Conservation (phyloP, 2,329 filamentous ascomycete genomes). For the Fusarium graminum region DNA sequence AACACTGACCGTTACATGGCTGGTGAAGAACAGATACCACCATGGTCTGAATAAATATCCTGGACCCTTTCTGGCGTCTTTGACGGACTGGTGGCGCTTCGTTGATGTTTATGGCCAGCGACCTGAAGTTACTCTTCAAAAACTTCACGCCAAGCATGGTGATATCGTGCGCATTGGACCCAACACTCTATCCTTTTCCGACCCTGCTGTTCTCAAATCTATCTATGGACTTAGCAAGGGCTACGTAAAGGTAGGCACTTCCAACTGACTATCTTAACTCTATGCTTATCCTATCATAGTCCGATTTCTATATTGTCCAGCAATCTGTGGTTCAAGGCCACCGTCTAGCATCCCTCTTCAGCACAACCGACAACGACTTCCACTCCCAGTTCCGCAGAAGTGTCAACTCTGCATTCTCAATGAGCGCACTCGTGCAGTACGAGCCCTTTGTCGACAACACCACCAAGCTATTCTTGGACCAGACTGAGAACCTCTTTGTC, state of each 20-base stretch:
- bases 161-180: conserved; percentile 81
- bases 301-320: conserved; percentile 84
- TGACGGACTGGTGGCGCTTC: conserved; percentile 78
- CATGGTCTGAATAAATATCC: conserved; percentile 77
- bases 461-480: conserved; percentile 75
- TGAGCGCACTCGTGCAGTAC: conserved; percentile 81
- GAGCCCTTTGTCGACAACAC: conserved; percentile 85
- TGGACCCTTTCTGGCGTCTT: conserved; percentile 75
- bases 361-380: conserved; percentile 79
- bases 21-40: conserved; percentile 54
- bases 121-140: conserved; percentile 75
- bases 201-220: conserved; percentile 77
- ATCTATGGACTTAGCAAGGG: conserved; percentile 89
- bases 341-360: conserved; percentile 79
- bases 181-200: conserved; percentile 78
- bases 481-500: conserved; percentile 70
- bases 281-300: conserved; percentile 59
- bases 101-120: conserved; percentile 74
- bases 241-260: conserved; percentile 73
- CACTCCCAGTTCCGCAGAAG: conserved; percentile 80
- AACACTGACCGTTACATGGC: conserved; percentile 19
- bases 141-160: conserved; percentile 77
- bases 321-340: conserved; percentile 78
- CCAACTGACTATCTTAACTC: conserved; percentile 61
- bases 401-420: conserved; percentile 82